These are phyloP conservation scores for Trichoderma gracile DNA, from an alignment of 2,329 filamentous ascomycete species.

Conservation along the genomic window DNA sequence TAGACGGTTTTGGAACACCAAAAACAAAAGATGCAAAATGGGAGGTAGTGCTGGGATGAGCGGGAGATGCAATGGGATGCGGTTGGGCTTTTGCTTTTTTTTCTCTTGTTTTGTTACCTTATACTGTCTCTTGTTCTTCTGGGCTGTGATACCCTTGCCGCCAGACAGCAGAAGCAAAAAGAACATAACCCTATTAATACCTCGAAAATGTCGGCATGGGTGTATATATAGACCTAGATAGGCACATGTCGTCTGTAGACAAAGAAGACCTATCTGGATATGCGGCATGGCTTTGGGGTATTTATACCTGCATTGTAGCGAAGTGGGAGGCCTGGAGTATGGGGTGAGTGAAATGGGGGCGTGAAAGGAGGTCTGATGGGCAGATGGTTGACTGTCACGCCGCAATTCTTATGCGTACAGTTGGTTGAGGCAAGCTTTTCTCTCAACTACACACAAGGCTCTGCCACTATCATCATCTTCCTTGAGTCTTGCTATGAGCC, in stretches of 20 bases:
- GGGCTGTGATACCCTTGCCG: conserved; percentile 15
- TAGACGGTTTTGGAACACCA: not conserved
- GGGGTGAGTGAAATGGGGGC: not conserved
- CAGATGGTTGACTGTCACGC: too few relatives aligned
- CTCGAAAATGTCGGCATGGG: not conserved
- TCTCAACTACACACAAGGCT: too few relatives aligned
- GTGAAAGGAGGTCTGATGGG: not conserved
- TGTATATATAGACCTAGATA: not conserved
- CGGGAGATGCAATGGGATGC: not conserved
- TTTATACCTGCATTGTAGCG: not conserved
- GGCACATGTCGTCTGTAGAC: conserved; percentile 3
- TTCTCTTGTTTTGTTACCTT: not conserved
- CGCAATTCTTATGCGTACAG: too few relatives aligned
- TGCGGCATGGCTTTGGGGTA: not conserved
- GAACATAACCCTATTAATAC: not conserved
- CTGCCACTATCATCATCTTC: not conserved
- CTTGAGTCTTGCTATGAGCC: too few relatives aligned
- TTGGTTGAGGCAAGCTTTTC: too few relatives aligned
- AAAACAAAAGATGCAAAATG: not conserved
- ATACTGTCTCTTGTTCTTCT: not conserved
- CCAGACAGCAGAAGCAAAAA: conserved; percentile 3
- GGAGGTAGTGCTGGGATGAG: not conserved
- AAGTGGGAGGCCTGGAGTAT: too few relatives aligned
- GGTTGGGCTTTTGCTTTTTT: not conserved
- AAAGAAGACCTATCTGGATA: not conserved